A percentile compares a stretch with the other conserved stretches of the same genome.
Evolutionary conservation across 2,329 filamentous ascomycete genomes (phyloP).

Genomic region (Grosmannia serpens): DNA sequence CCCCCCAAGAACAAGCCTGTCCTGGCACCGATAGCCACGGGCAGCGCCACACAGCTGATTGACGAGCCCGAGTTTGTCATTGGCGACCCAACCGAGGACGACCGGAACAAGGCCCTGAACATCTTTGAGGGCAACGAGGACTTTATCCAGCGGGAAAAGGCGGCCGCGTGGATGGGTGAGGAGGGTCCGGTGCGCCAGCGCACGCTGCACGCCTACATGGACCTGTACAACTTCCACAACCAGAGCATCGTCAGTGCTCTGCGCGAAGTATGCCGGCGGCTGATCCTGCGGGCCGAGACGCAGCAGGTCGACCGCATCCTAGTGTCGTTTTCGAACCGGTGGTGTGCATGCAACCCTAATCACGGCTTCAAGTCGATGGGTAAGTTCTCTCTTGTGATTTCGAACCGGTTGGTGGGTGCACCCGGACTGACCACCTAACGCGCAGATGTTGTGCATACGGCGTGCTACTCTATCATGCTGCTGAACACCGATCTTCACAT

Average conservation of each 20-base stretch:
- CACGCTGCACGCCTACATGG: constrained; percentile 71
- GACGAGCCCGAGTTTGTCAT: constrained; percentile 48
- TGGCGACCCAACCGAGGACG: constrained; percentile 53
- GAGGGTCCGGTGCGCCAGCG: constrained; percentile 47
- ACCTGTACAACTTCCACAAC: constrained; percentile 75
- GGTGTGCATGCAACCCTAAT: constrained; percentile 85
- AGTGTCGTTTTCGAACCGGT: constrained; percentile 76
- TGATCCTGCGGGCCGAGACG: constrained; percentile 81
- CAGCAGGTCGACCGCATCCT: constrained; percentile 95
- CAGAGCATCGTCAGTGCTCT: constrained; percentile 70
- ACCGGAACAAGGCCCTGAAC: constrained; percentile 64
- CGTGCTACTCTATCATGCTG: constrained; percentile 90
- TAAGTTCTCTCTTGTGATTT: constrained; percentile 41
- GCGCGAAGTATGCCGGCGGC: constrained; percentile 66
- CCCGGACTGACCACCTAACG: neutral
- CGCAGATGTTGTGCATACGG: constrained; percentile 86
- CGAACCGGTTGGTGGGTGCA: too few relatives aligned
- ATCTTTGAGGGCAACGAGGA: constrained; percentile 81
- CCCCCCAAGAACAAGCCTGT: neutral
- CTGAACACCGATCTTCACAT: constrained; percentile 93
- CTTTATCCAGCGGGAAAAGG: constrained; percentile 65
- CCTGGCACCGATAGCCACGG: neutral
- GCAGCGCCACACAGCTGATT: constrained; percentile 25
- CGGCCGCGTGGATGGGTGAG: constrained; percentile 82
- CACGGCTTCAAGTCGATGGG: constrained; percentile 86